A percentile compares a stretch with the other conserved stretches of the same genome.
phyloP scores from a whole-genome alignment of 257 asterid species.

The Gentiana dahurica region DNA sequence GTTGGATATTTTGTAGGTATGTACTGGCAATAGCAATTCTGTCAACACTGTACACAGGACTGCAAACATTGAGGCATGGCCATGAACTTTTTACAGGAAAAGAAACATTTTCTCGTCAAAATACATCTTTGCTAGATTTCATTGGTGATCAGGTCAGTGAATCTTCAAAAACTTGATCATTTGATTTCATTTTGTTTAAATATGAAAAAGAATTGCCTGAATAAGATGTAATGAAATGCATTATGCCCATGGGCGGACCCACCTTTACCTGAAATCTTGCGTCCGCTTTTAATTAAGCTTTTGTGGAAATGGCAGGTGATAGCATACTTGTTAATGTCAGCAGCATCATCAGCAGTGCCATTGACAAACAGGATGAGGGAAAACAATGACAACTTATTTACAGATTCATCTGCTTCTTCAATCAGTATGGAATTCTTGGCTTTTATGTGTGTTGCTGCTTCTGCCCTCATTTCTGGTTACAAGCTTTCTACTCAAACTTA shows the following conservation, averaged over 20 bases:
- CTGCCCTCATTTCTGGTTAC: slow-evolving; percentile 77
- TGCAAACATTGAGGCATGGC: slow-evolving; percentile 44
- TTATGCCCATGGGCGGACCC: no score
- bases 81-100: slow-evolving; percentile 33
- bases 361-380: slow-evolving; percentile 68
- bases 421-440: slow-evolving; percentile 80
- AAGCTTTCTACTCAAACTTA: slow-evolving; percentile 65
- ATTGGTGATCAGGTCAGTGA: slow-evolving; percentile 71
- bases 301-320: slow-evolving; percentile 36
- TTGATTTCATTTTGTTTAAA: background rate
- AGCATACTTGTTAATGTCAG: slow-evolving; percentile 72
- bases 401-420: slow-evolving; percentile 82
- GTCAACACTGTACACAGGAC: slow-evolving; percentile 57
- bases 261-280: no score
- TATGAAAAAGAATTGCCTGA: background rate
- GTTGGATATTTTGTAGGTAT: slow-evolving; percentile 34
- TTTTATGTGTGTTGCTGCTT: slow-evolving; percentile 54
- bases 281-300: no score
- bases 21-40: slow-evolving; percentile 70
- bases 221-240: no score
- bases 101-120: slow-evolving; percentile 24
- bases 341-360: slow-evolving; percentile 91
- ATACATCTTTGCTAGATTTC: slow-evolving; percentile 36
- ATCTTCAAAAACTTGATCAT: background rate
- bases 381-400: slow-evolving; percentile 71